Conservation (phyloP, 768 basidiomycete species). For the Mycena indigotica region DNA sequence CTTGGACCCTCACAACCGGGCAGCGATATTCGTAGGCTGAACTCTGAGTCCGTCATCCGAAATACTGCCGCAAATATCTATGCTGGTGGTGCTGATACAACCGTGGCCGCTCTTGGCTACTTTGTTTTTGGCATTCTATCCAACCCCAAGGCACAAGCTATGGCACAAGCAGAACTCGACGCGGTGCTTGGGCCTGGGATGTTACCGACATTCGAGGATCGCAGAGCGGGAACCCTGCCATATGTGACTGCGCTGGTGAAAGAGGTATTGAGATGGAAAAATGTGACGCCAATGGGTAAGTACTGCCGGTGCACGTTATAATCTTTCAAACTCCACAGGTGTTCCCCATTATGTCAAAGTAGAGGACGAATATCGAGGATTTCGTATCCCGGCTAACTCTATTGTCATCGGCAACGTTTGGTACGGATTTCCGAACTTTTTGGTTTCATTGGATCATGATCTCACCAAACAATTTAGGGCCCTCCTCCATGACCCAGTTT, state of each 20-base stretch:
- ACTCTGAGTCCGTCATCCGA: slow-evolving; percentile 7
- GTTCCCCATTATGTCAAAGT: slow-evolving; percentile 5
- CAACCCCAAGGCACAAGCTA: slow-evolving; percentile 38
- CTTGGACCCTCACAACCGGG: too few species aligned
- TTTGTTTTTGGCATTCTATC: slow-evolving; percentile 41
- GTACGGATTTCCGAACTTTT: too few species aligned
- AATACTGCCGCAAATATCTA: background rate
- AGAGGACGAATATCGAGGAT: slow-evolving; percentile 33
- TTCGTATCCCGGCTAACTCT: slow-evolving; percentile 31
- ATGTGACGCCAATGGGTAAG: slow-evolving; percentile 38
- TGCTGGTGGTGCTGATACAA: slow-evolving; percentile 38
- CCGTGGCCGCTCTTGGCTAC: slow-evolving; percentile 34
- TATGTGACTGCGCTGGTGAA: slow-evolving; percentile 40
- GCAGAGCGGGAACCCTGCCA: slow-evolving; percentile 26
- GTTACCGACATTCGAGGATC: slow-evolving; percentile 37
- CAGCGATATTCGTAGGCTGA: too few species aligned
- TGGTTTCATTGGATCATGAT: too few species aligned
- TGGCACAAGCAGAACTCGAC: slow-evolving; percentile 42
- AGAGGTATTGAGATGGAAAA: slow-evolving; percentile 39
- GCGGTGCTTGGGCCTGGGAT: slow-evolving; percentile 33
- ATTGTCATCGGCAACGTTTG: slow-evolving; percentile 33
- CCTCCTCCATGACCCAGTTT: slow-evolving; percentile 12
- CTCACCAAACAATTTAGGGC: too few species aligned
- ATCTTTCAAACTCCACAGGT: background rate
- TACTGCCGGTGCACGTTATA: background rate